A percentile compares a stretch with the other conserved stretches of the same genome.
phyloP scores from a whole-genome alignment of 225 moss, liverwort and hornwort genomes.

The Polytrichum commune region DNA sequence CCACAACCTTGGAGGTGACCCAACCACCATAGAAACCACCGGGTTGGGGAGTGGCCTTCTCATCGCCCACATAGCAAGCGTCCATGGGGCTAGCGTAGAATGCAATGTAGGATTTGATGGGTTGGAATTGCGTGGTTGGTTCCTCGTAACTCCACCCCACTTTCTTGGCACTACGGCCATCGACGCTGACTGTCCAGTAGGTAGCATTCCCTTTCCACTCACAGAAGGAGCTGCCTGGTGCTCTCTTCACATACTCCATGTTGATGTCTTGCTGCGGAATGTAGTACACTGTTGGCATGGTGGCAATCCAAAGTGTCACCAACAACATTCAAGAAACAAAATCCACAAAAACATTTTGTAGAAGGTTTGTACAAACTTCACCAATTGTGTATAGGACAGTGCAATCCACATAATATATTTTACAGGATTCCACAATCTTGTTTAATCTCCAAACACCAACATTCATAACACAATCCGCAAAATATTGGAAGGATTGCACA shows the following conservation, averaged over 20 bases:
- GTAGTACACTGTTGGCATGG: constrained; percentile 56
- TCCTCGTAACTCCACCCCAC: constrained; percentile 88
- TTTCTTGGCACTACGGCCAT: constrained; percentile 60
- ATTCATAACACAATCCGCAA: too few species aligned
- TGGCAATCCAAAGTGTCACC: background rate
- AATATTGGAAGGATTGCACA: too few species aligned
- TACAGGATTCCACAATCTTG: too few species aligned
- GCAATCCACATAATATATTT: background rate
- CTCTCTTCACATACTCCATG: constrained; percentile 63
- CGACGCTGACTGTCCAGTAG: constrained; percentile 72
- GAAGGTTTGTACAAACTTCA: too few species aligned
- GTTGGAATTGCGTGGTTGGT: constrained; percentile 54
- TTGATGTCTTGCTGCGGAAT: constrained; percentile 65
- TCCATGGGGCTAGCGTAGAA: constrained; percentile 83
- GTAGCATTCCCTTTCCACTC: constrained; percentile 90
- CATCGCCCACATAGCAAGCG: constrained; percentile 84
- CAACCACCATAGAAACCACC: constrained; percentile 89
- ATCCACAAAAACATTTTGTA: too few species aligned
- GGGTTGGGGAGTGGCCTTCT: constrained; percentile 79
- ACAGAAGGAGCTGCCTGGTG: constrained; percentile 68
- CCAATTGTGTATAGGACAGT: background rate
- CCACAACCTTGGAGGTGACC: constrained; percentile 77
- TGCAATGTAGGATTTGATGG: constrained; percentile 64
- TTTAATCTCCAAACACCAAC: too few species aligned
- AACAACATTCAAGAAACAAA: too few species aligned